Evolutionary conservation across 2,329 filamentous ascomycete genomes (phyloP).

Genomic region (Cercospora zeina): DNA sequence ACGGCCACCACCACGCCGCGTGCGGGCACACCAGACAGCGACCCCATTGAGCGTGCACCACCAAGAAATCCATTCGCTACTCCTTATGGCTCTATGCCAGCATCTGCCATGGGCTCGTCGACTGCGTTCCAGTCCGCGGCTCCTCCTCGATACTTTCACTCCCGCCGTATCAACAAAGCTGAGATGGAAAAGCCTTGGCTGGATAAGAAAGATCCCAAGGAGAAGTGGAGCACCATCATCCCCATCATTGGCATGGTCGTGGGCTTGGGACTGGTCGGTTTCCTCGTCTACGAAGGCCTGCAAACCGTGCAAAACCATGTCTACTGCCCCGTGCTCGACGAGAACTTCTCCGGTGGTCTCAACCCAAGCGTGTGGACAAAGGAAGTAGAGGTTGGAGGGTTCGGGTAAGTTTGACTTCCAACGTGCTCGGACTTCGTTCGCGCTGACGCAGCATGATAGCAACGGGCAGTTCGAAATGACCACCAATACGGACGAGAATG

Average conservation of each 20-base stretch:
- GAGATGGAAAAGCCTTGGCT: conserved; percentile 77
- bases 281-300: conserved; percentile 75
- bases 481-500: conserved; percentile 70
- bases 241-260: conserved; percentile 69
- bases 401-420: conserved; percentile 59
- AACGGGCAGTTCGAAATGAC: conserved; percentile 82
- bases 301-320: conserved; percentile 70
- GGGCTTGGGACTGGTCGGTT: conserved; percentile 66
- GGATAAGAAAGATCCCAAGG: conserved; percentile 69
- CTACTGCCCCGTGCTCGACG: conserved; percentile 68
- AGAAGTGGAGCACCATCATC: conserved; percentile 85
- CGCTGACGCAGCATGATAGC: conserved; percentile 44
- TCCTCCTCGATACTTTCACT: conserved; percentile 64
- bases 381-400: conserved; percentile 73
- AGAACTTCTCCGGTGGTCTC: conserved; percentile 60
- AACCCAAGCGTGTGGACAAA: conserved; percentile 67
- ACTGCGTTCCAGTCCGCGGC: conserved; percentile 41
- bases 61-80: conserved; percentile 42
- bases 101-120: conserved; percentile 47
- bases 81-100: conserved; percentile 48
- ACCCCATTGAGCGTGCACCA: conserved; percentile 37
- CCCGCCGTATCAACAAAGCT: conserved; percentile 69
- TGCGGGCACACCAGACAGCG: conserved; percentile 43
- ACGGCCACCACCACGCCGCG: conserved; percentile 42
- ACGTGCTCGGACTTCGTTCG: neutral